A percentile compares a stretch with the other conserved stretches of the same genome.
These are phyloP conservation scores for Taphrina wiesneri DNA, from an alignment of 1,139 yeast species.

Conservation along the genomic window DNA sequence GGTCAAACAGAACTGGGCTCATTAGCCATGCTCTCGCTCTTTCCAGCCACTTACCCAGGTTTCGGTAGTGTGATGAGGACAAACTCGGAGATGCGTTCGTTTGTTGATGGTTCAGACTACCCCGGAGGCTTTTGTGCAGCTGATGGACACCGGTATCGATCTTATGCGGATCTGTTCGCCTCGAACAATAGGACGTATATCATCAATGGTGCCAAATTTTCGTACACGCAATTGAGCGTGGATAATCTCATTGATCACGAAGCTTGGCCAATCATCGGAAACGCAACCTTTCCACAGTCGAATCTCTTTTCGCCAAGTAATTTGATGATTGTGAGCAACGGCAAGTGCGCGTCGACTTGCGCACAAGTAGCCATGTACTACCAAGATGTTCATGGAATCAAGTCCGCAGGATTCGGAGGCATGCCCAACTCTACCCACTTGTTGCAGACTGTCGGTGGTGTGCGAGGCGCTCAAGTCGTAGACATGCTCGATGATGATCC, in stretches of 20 bases:
- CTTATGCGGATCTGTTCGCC: background rate
- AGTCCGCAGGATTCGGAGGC: constrained; percentile 20
- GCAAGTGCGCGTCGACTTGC: constrained; percentile 19
- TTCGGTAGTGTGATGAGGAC: constrained; percentile 10
- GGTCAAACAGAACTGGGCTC: constrained; percentile 20
- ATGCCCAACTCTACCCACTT: background rate
- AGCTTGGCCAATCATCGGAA: constrained; percentile 10
- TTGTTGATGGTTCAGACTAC: constrained; percentile 1
- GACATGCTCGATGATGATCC: constrained; percentile 14
- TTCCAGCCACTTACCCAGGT: constrained; percentile 13
- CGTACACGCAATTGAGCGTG: constrained; percentile 7
- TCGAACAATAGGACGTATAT: constrained; percentile 1
- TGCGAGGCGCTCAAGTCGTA: constrained; percentile 18
- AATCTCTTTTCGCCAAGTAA: constrained; percentile 3
- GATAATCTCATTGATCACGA: constrained; percentile 9
- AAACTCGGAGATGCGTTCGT: constrained; percentile 1
- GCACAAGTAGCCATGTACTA: constrained; percentile 16
- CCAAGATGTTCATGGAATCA: constrained; percentile 14
- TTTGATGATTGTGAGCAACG: constrained; percentile 14
- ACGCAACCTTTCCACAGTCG: constrained; percentile 1
- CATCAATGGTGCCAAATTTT: constrained; percentile 1
- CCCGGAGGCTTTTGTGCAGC: background rate
- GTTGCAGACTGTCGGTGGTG: constrained; percentile 19
- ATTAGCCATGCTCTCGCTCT: constrained; percentile 6
- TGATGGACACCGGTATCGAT: background rate